A percentile compares a stretch with the other conserved stretches of the same genome.
Conservation (phyloP, 2,329 filamentous ascomycete genomes). For the Mycocentrospora acerina region DNA sequence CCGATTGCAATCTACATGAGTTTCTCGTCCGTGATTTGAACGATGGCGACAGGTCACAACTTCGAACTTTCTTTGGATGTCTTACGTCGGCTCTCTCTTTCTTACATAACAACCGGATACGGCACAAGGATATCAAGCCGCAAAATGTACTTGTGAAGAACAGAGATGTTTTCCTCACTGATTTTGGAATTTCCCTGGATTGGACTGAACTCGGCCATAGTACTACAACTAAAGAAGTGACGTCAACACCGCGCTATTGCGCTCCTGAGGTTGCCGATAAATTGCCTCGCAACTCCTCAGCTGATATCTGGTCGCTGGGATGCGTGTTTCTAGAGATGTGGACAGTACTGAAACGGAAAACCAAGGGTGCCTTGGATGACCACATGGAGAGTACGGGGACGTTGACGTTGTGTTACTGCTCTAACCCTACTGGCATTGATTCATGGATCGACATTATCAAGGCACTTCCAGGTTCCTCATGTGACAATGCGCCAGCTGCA, state of each 20-base stretch:
- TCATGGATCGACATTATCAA: no score
- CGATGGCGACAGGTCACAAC: conserved; percentile 9
- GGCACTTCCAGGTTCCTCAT: no score
- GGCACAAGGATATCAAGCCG: conserved; percentile 23
- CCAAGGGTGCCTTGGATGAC: no score
- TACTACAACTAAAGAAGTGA: conserved; percentile 11
- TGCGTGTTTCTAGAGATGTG: conserved; percentile 23
- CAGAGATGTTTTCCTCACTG: conserved; percentile 16
- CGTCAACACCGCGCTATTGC: conserved; percentile 18
- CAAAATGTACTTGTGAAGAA: conserved; percentile 15
- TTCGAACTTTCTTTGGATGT: conserved; percentile 17
- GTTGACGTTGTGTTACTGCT: no score
- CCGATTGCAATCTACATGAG: conserved; percentile 16
- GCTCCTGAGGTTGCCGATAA: conserved; percentile 21
- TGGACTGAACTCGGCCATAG: conserved; percentile 13
- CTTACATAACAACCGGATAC: conserved; percentile 14
- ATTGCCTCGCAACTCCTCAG: conserved; percentile 11
- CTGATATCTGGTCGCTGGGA: conserved; percentile 26
- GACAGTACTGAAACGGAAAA: conserved; percentile 11
- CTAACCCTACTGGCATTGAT: no score
- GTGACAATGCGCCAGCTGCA: no score
- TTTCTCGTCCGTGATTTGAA: conserved; percentile 9
- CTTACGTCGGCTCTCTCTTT: conserved; percentile 9
- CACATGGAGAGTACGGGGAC: no score
- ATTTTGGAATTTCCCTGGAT: conserved; percentile 18